Conservation (phyloP, 2,329 filamentous ascomycete genomes). For the Ustilaginoidea virens region DNA sequence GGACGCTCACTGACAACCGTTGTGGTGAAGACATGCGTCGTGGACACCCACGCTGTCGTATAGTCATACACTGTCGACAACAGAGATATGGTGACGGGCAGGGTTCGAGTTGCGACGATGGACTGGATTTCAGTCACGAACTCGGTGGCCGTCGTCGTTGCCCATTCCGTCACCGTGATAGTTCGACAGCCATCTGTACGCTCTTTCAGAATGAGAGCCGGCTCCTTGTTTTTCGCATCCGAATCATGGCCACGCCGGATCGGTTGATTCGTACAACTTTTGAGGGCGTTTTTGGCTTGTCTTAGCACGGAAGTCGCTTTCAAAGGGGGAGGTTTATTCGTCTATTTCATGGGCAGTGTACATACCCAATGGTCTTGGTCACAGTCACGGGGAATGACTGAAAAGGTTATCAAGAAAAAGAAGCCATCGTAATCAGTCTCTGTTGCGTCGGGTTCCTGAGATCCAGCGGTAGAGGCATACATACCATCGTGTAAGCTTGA, state of each 20-base stretch:
- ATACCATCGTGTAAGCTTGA: constrained; percentile 6
- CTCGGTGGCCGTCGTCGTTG: constrained; percentile 8
- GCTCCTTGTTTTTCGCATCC: not conserved
- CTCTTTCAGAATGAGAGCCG: not conserved
- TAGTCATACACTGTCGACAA: constrained; percentile 4
- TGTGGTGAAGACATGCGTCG: constrained; percentile 5
- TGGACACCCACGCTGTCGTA: constrained; percentile 8
- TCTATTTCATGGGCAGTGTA: too few relatives aligned
- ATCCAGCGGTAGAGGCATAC: not conserved
- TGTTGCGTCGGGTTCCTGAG: not conserved
- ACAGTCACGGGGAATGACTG: constrained; percentile 11
- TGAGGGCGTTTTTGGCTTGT: not conserved
- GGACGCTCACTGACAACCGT: constrained; percentile 5
- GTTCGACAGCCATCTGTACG: constrained; percentile 6
- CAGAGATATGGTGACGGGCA: constrained; percentile 3
- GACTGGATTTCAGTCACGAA: constrained; percentile 5
- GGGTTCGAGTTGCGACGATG: constrained; percentile 6
- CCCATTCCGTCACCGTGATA: constrained; percentile 9
- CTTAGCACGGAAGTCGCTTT: too few relatives aligned
- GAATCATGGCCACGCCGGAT: not conserved
- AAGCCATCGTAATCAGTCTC: not conserved
- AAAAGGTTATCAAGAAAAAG: constrained; percentile 1
- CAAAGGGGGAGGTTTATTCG: too few relatives aligned
- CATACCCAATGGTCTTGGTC: constrained; percentile 7
- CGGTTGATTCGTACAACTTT: constrained; percentile 1